A percentile compares a stretch with the other conserved stretches of the same genome.
Conservation (phyloP, 1,284 basidiomycete genomes). For the Vanrija sp. region DNA sequence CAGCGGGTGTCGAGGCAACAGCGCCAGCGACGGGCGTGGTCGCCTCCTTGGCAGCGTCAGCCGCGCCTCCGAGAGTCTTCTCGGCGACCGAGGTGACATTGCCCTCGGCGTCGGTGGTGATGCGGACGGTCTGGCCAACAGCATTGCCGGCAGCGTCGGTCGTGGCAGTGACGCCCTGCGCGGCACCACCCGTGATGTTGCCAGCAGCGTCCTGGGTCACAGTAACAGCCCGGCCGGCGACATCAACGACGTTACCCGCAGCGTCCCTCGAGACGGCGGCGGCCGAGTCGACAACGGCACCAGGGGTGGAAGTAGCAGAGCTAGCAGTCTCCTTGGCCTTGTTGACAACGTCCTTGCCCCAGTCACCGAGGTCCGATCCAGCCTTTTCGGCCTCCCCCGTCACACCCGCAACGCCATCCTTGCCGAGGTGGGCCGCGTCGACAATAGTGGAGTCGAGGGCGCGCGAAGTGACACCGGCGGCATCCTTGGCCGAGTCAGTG, state of each 20-base stretch:
- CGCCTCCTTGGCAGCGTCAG: slow-evolving; percentile 4
- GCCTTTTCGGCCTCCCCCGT: slow-evolving; percentile 12
- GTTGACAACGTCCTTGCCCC: slow-evolving; percentile 1
- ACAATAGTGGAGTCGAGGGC: neutral
- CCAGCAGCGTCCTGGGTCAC: neutral
- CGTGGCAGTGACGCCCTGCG: neutral
- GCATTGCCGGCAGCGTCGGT: slow-evolving; percentile 1
- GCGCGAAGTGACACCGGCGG: neutral
- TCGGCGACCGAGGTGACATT: neutral
- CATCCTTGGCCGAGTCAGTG: slow-evolving; percentile 3
- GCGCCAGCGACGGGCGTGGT: neutral
- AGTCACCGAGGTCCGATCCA: neutral
- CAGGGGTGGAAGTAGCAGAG: neutral
- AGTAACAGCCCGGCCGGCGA: neutral
- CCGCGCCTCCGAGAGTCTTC: neutral
- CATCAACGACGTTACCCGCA: neutral
- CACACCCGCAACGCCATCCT: slow-evolving; percentile 4
- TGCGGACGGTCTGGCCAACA: neutral
- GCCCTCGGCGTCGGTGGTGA: slow-evolving; percentile 1
- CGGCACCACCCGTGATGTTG: neutral
- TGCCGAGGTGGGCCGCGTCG: neutral
- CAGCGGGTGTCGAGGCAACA: too few species aligned
- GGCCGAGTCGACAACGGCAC: neutral
- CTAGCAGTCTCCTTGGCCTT: neutral
- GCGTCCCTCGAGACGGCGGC: neutral